Evolutionary conservation across 164 flowering plant genomes (phyloP).

Genomic region (Kalanchoe fedtschenkoi): DNA sequence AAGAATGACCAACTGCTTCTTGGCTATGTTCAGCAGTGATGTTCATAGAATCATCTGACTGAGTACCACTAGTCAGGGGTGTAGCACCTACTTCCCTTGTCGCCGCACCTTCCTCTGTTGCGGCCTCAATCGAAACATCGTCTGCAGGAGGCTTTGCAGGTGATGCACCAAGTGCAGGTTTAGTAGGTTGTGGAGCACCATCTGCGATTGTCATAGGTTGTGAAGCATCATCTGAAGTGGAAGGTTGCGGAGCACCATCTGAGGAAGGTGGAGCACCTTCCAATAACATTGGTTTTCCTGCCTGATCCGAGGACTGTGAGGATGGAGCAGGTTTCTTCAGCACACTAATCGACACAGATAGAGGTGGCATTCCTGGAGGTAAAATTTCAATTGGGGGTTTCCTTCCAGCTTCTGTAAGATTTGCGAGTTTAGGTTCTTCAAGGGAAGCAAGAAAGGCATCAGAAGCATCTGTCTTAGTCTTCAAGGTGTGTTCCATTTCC

Average conservation of each 20-base stretch:
- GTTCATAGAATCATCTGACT: neutral
- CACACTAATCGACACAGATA: constrained; percentile 41
- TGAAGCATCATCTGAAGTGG: neutral
- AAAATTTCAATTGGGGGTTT: constrained; percentile 88
- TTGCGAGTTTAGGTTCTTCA: constrained; percentile 84
- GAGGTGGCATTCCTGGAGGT: constrained; percentile 90
- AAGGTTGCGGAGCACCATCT: neutral
- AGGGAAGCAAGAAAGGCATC: constrained; percentile 84
- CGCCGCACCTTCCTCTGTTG: neutral
- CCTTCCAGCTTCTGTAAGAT: constrained; percentile 76
- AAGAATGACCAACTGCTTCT: neutral
- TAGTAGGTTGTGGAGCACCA: neutral
- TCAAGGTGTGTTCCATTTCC: constrained; percentile 64
- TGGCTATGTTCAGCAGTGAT: neutral
- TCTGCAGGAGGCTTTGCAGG: neutral
- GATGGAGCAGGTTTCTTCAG: constrained; percentile 39
- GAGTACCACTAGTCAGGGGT: neutral
- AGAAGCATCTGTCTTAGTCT: constrained; percentile 71
- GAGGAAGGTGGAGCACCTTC: constrained; percentile 50
- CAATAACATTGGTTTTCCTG: constrained; percentile 49
- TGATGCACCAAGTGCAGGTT: neutral
- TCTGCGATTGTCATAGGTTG: neutral
- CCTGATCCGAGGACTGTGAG: constrained; percentile 31
- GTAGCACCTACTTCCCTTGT: neutral
- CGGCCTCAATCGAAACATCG: neutral